Base-by-base conservation (phyloP, 2,329 filamentous ascomycete species). In the Trichoderma sp. region DNA sequence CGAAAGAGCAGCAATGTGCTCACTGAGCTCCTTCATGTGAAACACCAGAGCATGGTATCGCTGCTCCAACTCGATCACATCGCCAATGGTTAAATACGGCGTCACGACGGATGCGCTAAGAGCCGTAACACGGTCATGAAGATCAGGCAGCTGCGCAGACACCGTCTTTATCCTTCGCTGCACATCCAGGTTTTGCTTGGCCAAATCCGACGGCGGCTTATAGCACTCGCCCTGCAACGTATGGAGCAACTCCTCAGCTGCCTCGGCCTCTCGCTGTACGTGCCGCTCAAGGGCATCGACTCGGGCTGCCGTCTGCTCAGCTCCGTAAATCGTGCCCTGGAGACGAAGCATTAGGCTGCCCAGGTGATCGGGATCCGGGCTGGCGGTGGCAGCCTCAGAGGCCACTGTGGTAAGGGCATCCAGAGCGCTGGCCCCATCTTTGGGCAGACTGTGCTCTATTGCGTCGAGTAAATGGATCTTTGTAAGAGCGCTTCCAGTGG, bases 181-280 rank as follows among this genome's bases (percentile, higher is more conserved):
- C 79, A 91, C 87, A 62, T 96, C 91, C 4, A 90, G 84, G n/a
- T 93, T 95, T 72, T 90, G 86, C 72, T 88, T 88, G 13, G 88
- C 86, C 4, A 94, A 81, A 71, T 88, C 83, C 0, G 87, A 75
- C 0, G 88, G 79, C 0, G 87, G 85, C 19, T 86, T 83, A 74
- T 87, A 91, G 16, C 78, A 77, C 7, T 83, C 80, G 16, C 78
- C 76, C 29, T 80, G 78, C 4, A 89, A 76, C 13, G 83, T 79
- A 6, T 75, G 71, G 10, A 86, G 76, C 43, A 88, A 75, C 1
- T 72, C 67, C 14, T 79, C 76, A 14, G 83, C 77, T 4, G 74
- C 73, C 14, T 77, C 77, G 1, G 86, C 75, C 73, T 91, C 88
- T 21, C 77, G 78, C 43, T 85, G 80, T 10, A 92, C 77, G 74